phyloP scores from a whole-genome alignment of 176 grass and related monocot genomes.

The Triticum aestivum region DNA sequence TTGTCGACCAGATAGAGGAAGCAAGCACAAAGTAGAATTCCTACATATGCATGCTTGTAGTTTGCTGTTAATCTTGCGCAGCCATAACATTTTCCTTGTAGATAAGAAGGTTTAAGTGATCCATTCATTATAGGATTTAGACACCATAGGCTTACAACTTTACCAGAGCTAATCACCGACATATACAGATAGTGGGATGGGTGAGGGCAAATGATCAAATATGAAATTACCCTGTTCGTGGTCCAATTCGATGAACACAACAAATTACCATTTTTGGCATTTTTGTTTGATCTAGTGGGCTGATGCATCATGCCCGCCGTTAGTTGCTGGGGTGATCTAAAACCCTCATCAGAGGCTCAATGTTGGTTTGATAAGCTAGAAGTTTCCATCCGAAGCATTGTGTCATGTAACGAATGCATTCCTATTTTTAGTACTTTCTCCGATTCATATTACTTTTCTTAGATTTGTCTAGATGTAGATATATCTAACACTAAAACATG shows the following conservation, averaged over 20 bases:
- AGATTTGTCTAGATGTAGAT: no score
- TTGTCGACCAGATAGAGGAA: conserved; percentile 34
- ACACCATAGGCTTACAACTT: conserved; percentile 24
- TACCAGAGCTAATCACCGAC: conserved; percentile 28
- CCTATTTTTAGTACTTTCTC: no score
- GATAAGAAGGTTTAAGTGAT: conserved; percentile 47
- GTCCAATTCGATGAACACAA: neutral
- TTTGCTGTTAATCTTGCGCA: conserved; percentile 38
- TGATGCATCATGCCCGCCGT: neutral
- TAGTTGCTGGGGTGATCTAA: neutral
- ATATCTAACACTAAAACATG: no score
- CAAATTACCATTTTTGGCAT: neutral
- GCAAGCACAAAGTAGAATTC: conserved; percentile 38
- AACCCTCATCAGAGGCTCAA: no score
- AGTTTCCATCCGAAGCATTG: no score
- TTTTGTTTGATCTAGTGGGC: neutral
- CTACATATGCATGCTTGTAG: conserved; percentile 32
- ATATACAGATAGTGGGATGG: neutral
- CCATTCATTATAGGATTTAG: conserved; percentile 55
- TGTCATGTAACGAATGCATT: no score
- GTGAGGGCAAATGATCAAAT: conserved; percentile 4
- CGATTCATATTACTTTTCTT: no score
- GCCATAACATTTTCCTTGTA: conserved; percentile 50
- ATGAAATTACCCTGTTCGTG: neutral
- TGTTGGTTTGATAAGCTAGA: neutral